phyloP scores from a whole-genome alignment of 495 filamentous ascomycete genomes.

The Daldinia grandis region DNA sequence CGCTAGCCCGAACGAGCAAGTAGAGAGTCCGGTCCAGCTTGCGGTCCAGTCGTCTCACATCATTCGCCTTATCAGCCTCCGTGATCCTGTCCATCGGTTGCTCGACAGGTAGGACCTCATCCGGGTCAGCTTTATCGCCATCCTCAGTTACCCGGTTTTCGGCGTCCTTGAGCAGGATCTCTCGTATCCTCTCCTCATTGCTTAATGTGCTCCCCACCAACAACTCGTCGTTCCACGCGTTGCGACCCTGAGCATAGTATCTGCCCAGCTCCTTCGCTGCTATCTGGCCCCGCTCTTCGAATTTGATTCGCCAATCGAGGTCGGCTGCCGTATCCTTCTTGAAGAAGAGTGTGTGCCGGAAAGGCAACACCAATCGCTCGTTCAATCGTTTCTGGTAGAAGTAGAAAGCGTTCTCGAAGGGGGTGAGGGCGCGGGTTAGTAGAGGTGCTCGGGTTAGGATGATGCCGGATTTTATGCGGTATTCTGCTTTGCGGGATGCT shows the following conservation, averaged over 20 bases:
- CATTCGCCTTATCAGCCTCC: slow-evolving; percentile 79
- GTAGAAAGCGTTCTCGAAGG: slow-evolving; percentile 91
- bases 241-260: slow-evolving; percentile 80
- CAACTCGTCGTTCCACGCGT: slow-evolving; percentile 92
- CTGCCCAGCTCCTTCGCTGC: slow-evolving; percentile 83
- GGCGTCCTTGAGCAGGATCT: slow-evolving; percentile 75
- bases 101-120: slow-evolving; percentile 74
- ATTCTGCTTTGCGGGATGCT: slow-evolving; percentile 47
- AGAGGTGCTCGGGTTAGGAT: slow-evolving; percentile 89
- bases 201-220: slow-evolving; percentile 72
- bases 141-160: slow-evolving; percentile 71
- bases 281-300: slow-evolving; percentile 71
- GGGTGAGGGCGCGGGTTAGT: slow-evolving; percentile 80
- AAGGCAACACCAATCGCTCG: slow-evolving; percentile 88
- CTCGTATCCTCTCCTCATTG: slow-evolving; percentile 61
- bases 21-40: slow-evolving; percentile 82
- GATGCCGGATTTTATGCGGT: slow-evolving; percentile 78
- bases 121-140: slow-evolving; percentile 66
- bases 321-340: slow-evolving; percentile 86
- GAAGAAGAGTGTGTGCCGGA: slow-evolving; percentile 94
- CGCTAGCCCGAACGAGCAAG: slow-evolving; percentile 75
- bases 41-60: slow-evolving; percentile 80
- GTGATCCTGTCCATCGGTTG: slow-evolving; percentile 74
- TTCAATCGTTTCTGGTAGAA: slow-evolving; percentile 98
- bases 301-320: slow-evolving; percentile 89